Conservation (phyloP, 768 basidiomycete genomes). For the Polyporus arcularius region DNA sequence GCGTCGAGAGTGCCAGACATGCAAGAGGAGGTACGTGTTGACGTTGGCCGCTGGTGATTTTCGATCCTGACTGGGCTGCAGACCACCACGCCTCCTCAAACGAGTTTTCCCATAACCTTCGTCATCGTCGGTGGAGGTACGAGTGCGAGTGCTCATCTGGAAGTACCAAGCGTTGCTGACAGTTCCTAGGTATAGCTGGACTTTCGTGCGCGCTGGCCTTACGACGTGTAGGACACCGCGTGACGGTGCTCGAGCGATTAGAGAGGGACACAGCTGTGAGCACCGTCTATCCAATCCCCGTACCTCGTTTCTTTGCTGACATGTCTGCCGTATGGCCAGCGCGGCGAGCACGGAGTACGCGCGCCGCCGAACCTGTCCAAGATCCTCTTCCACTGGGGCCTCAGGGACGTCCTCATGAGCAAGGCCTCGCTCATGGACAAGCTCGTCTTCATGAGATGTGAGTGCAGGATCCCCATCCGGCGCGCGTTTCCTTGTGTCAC, state of each 20-base stretch:
- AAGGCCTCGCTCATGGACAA: conserved; percentile 19
- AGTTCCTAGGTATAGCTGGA: conserved; percentile 31
- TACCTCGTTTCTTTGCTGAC: background rate
- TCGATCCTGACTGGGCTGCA: too few species aligned
- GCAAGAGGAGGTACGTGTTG: too few species aligned
- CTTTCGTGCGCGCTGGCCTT: conserved; percentile 34
- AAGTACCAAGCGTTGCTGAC: too few species aligned
- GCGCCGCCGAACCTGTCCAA: conserved; percentile 40
- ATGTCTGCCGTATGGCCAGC: background rate
- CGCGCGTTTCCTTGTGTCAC: too few species aligned
- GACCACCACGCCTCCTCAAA: too few species aligned
- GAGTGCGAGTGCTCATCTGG: too few species aligned
- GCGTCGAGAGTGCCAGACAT: too few species aligned
- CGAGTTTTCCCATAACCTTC: too few species aligned
- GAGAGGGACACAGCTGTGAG: conserved; percentile 14
- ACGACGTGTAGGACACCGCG: conserved; percentile 32
- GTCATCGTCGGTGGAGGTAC: too few species aligned
- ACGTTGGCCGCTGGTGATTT: too few species aligned
- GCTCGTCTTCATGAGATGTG: conserved; percentile 25
- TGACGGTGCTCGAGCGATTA: conserved; percentile 33
- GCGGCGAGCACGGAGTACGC: conserved; percentile 27
- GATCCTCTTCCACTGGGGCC: conserved; percentile 39
- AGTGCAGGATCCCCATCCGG: too few species aligned
- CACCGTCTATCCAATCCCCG: background rate
- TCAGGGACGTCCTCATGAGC: conserved; percentile 27